A percentile compares a stretch with the other conserved stretches of the same genome.
Conservation (phyloP, 352 stramenopile genomes). For the Albugo candida region DNA sequence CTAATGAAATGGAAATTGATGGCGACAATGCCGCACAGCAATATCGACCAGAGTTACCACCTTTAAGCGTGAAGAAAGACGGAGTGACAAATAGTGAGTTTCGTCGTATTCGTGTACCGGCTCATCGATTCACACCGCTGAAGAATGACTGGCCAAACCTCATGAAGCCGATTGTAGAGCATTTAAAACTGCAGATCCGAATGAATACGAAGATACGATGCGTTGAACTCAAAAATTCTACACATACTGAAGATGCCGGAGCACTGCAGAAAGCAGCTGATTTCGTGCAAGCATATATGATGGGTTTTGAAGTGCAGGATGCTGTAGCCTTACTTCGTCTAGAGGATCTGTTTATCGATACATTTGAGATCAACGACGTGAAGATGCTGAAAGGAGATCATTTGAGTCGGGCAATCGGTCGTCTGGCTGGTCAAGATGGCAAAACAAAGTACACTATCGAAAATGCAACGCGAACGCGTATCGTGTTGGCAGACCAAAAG, state of each 20-base stretch:
- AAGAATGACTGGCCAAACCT: constrained; percentile 98
- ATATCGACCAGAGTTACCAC: too few species aligned
- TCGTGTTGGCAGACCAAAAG: constrained; percentile 96
- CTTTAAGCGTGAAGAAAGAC: too few species aligned
- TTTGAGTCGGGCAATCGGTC: constrained; percentile 94
- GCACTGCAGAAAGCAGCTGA: constrained; percentile 94
- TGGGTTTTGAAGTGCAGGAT: constrained; percentile 98
- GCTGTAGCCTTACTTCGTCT: constrained; percentile 94
- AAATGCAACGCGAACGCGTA: constrained; percentile 97
- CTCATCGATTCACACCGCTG: constrained; percentile 96
- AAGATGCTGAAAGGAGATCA: constrained; percentile 97
- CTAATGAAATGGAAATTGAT: too few species aligned
- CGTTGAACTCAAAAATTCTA: constrained; percentile 95
- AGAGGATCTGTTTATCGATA: constrained; percentile 97
- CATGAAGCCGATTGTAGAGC: constrained; percentile 96
- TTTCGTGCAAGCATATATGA: constrained; percentile 98
- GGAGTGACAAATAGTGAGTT: constrained; percentile 80
- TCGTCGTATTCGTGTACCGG: constrained; percentile 87
- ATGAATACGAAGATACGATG: constrained; percentile 98
- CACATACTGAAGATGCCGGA: constrained; percentile 84
- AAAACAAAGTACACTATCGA: constrained; percentile 99
- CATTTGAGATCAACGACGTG: constrained; percentile 96
- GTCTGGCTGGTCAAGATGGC: constrained; percentile 95
- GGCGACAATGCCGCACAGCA: too few species aligned
- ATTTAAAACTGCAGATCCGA: constrained; percentile 94